phyloP scores from a whole-genome alignment of 257 asterid genomes.

The Plantago major region DNA sequence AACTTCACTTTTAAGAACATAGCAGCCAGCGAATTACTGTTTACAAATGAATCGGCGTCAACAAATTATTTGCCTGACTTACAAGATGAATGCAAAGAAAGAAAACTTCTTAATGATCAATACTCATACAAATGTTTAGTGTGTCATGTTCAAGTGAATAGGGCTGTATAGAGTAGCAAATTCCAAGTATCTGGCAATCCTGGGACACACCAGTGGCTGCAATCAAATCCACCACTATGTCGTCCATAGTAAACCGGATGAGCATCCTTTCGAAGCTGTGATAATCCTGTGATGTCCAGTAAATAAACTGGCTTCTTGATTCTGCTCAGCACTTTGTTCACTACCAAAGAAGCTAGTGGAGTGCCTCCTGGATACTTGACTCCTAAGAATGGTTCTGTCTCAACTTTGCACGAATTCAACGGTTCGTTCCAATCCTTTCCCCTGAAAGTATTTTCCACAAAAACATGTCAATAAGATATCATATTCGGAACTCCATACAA shows the following conservation, averaged over 20 bases:
- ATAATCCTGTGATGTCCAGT: constrained; percentile 65
- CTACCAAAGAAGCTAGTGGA: constrained; percentile 39
- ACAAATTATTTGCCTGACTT: too few species aligned
- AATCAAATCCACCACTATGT: constrained; percentile 55
- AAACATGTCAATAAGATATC: background rate
- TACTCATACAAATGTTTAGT: too few species aligned
- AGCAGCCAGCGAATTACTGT: too few species aligned
- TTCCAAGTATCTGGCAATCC: constrained; percentile 98
- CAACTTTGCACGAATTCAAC: constrained; percentile 55
- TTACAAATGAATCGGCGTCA: too few species aligned
- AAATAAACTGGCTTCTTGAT: constrained; percentile 72
- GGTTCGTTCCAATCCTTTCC: constrained; percentile 78
- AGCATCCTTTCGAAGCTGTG: constrained; percentile 82
- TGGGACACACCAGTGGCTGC: constrained; percentile 99
- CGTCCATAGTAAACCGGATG: constrained; percentile 64
- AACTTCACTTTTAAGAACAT: too few species aligned
- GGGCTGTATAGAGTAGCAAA: constrained; percentile 56
- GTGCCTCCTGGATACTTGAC: constrained; percentile 60
- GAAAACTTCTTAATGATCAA: too few species aligned
- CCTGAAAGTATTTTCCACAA: constrained; percentile 22
- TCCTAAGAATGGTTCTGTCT: constrained; percentile 57
- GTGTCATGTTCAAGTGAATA: constrained; percentile 24
- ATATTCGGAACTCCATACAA: background rate
- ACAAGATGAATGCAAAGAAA: too few species aligned
- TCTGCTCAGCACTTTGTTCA: constrained; percentile 74